phyloP scores from a whole-genome alignment of 306 rosid species.

The Prunus fruticosa region DNA sequence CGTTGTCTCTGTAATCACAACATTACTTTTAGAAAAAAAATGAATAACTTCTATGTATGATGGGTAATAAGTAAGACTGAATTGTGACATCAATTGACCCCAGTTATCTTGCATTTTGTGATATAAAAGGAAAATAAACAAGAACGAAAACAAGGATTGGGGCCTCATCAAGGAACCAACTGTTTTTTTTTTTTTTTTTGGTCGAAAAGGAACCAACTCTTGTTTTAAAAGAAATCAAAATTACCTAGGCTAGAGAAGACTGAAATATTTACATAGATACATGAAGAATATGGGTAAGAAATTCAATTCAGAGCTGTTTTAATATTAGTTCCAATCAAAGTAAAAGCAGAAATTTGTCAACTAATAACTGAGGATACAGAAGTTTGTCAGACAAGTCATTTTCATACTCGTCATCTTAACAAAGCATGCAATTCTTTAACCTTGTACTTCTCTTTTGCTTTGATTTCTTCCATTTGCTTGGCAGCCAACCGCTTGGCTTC shows the following conservation, averaged over 20 bases:
- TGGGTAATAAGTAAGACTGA: background rate
- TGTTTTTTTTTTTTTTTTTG: too few relatives aligned
- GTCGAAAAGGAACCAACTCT: background rate
- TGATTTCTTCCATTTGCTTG: conserved; percentile 76
- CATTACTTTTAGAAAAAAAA: conserved; percentile 24
- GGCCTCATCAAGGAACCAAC: background rate
- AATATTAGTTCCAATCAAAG: background rate
- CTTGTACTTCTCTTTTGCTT: conserved; percentile 74
- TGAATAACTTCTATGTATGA: conserved; percentile 4
- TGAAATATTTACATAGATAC: background rate
- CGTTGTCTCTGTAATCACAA: conserved; percentile 61
- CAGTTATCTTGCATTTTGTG: background rate
- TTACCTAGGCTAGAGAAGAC: background rate
- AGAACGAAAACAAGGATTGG: background rate
- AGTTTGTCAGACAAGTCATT: background rate
- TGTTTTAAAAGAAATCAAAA: background rate
- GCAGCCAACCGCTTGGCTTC: conserved; percentile 94
- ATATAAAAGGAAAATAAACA: background rate
- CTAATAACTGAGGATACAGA: background rate
- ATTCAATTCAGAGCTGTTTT: background rate
- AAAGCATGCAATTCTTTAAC: conserved; percentile 33
- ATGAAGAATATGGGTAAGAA: background rate
- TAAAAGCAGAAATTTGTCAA: background rate
- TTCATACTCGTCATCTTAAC: background rate
- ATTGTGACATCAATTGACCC: background rate